phyloP scores from a whole-genome alignment of 306 rosid species.

The Casuarina equisetifolia region DNA sequence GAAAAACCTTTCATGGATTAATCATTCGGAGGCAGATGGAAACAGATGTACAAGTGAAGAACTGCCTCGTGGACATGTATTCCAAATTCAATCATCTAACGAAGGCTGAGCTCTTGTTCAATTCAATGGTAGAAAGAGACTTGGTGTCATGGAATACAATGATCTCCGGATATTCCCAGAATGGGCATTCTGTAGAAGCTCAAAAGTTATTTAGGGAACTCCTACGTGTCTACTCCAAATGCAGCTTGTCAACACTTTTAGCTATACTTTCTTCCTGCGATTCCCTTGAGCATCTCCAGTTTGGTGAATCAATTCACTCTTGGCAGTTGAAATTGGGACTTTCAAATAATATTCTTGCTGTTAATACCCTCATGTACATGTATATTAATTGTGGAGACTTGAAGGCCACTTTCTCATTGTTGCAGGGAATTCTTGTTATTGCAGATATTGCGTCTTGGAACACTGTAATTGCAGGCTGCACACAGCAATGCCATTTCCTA shows the following conservation, averaged over 20 bases:
- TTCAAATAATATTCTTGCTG: conserved; percentile 37
- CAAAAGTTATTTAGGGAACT: conserved; percentile 44
- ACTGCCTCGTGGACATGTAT: conserved; percentile 55
- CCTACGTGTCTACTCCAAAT: conserved; percentile 19
- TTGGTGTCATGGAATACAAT: conserved; percentile 59
- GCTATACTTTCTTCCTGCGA: conserved; percentile 51
- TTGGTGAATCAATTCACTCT: conserved; percentile 59
- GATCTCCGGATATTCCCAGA: conserved; percentile 62
- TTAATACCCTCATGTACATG: conserved; percentile 52
- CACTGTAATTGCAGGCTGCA: conserved; percentile 52
- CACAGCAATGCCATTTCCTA: conserved; percentile 28
- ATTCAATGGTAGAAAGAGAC: conserved; percentile 42
- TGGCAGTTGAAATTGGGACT: conserved; percentile 60
- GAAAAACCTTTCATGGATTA: conserved; percentile 53
- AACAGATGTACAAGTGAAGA: conserved; percentile 30
- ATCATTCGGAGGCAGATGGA: conserved; percentile 38
- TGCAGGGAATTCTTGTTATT: conserved; percentile 35
- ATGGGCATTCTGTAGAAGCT: conserved; percentile 45
- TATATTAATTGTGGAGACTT: conserved; percentile 51
- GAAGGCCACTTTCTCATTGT: conserved; percentile 41
- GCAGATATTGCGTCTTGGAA: conserved; percentile 51
- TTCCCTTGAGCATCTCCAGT: conserved; percentile 33
- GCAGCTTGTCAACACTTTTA: conserved; percentile 45
- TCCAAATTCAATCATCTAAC: conserved; percentile 41
- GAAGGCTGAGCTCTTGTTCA: conserved; percentile 45